Conservation (phyloP, 495 filamentous ascomycete genomes). For the Massariosphaeria phaeospora region DNA sequence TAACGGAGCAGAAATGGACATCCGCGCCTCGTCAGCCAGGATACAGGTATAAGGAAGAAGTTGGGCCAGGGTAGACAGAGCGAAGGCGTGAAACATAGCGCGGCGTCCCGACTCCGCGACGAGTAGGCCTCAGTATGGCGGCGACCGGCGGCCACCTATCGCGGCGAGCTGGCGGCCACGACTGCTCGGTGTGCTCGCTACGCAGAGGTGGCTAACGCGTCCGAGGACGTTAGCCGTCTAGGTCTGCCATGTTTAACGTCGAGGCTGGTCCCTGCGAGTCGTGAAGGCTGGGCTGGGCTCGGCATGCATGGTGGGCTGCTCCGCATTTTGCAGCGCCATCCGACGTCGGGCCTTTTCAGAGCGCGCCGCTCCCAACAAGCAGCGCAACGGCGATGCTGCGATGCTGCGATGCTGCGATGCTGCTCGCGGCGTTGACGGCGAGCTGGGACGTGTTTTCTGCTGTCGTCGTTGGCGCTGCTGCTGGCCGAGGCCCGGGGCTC, state of each 20-base stretch:
- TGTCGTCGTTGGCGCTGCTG: too few species aligned
- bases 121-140: not conserved
- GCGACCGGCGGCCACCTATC: not conserved
- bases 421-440: too few species aligned
- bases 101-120: constrained; percentile 19
- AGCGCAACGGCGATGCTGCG: not conserved
- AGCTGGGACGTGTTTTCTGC: too few species aligned
- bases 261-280: not conserved
- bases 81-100: constrained; percentile 21
- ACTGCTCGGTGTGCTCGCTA: not conserved
- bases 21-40: too few species aligned
- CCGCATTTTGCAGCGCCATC: constrained; percentile 4
- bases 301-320: not conserved
- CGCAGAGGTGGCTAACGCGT: too few species aligned
- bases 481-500: too few species aligned
- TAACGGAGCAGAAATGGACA: too few species aligned
- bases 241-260: not conserved
- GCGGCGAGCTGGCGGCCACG: not conserved
- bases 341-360: constrained; percentile 1
- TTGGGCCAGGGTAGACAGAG: not conserved
- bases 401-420: too few species aligned
- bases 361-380: not conserved
- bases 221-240: too few species aligned
- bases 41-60: too few species aligned
- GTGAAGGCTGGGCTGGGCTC: not conserved